Conservation (phyloP, 225 moss, liverwort and hornwort genomes). For the Sphagnum contortum region DNA sequence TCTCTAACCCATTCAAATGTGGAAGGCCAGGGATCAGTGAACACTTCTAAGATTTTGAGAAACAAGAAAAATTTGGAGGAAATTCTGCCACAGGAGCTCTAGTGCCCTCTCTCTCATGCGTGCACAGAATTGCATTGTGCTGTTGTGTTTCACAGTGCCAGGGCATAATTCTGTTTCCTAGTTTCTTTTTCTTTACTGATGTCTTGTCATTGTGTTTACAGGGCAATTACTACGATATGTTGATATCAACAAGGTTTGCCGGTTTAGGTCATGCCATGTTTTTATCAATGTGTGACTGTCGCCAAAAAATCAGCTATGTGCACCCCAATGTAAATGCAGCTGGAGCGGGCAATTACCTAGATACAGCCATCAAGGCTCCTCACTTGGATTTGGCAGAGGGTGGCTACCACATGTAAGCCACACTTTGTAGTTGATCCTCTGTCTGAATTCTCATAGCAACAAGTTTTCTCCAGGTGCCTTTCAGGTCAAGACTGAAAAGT, state of each 20-base stretch:
- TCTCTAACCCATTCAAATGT: too few relatives aligned
- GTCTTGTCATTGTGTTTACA: neutral
- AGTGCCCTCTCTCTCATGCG: too few relatives aligned
- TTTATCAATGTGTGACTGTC: constrained; percentile 56
- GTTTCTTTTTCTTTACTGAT: too few relatives aligned
- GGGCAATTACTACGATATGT: constrained; percentile 67
- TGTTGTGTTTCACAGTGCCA: too few relatives aligned
- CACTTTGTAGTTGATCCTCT: neutral
- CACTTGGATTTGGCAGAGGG: constrained; percentile 72
- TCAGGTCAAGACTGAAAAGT: neutral
- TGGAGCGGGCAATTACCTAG: constrained; percentile 51
- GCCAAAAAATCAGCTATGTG: constrained; percentile 72
- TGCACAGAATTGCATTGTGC: too few relatives aligned
- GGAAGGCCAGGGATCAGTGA: too few relatives aligned
- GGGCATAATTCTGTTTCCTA: too few relatives aligned
- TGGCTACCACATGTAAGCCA: constrained; percentile 79
- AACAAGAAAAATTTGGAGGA: too few relatives aligned
- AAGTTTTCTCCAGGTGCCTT: neutral
- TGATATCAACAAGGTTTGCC: constrained; percentile 73
- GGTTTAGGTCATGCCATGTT: constrained; percentile 65
- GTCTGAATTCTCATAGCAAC: neutral
- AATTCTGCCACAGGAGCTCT: too few relatives aligned
- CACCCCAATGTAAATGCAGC: constrained; percentile 56
- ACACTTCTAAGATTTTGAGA: too few relatives aligned
- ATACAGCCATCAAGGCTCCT: constrained; percentile 42